A percentile compares a stretch with the other conserved stretches of the same genome.
Conservation (phyloP, 148 eudicot species). For the Nepenthes mirabilis region DNA sequence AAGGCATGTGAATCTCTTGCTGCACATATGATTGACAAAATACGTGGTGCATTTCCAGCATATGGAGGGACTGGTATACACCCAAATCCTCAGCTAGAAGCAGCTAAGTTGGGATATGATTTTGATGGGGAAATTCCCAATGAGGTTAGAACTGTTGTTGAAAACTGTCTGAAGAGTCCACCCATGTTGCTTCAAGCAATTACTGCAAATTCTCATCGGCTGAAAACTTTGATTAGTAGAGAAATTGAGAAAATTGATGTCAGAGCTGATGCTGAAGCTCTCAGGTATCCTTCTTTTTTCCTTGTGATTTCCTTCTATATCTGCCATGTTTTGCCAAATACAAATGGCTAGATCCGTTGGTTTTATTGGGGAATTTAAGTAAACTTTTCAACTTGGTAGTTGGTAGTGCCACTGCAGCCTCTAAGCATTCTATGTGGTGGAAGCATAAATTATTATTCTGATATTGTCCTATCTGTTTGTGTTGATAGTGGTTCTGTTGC, state of each 20-base stretch:
- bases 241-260: conserved; percentile 94
- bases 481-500: no score
- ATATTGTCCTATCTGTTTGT: no score
- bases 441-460: no score
- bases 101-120: conserved; percentile 72
- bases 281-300: conserved; percentile 36
- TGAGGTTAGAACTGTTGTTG: conserved; percentile 64
- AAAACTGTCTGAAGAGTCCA: conserved; percentile 71
- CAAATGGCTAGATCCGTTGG: no score
- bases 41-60: conserved; percentile 78
- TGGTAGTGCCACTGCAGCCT: no score
- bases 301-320: not conserved
- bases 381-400: no score
- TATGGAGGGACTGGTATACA: conserved; percentile 90
- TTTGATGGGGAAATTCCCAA: conserved; percentile 63
- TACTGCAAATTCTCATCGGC: conserved; percentile 63
- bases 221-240: conserved; percentile 47
- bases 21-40: conserved; percentile 54
- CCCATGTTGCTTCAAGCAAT: conserved; percentile 80
- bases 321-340: no score
- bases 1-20: conserved; percentile 86
- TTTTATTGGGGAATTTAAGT: no score
- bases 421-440: no score
- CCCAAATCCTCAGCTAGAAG: conserved; percentile 66
- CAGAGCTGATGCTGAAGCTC: conserved; percentile 95